Evolutionary conservation across 495 filamentous ascomycete species (phyloP).

Genomic region (Hyaloscypha variabilis): DNA sequence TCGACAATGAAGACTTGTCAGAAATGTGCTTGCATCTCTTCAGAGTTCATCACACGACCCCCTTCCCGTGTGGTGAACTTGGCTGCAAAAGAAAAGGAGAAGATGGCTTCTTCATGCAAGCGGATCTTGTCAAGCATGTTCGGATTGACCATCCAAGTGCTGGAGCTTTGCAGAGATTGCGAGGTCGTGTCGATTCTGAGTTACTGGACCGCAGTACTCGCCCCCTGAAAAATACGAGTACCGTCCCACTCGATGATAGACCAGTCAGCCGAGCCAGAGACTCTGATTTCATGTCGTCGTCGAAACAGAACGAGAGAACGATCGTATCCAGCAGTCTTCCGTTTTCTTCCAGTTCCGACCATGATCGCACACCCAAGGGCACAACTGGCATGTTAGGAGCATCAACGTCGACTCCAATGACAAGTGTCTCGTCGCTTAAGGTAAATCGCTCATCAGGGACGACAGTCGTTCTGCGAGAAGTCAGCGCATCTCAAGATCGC

Average conservation of each 20-base stretch:
- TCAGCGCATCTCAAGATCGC: constrained; percentile 14
- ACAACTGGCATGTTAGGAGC: background rate
- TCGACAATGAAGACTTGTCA: constrained; percentile 25
- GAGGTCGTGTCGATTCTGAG: constrained; percentile 26
- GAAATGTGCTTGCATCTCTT: constrained; percentile 30
- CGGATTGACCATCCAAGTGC: constrained; percentile 21
- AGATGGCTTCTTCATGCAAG: constrained; percentile 29
- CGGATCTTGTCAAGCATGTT: constrained; percentile 31
- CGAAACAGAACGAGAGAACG: background rate
- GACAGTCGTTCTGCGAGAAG: background rate
- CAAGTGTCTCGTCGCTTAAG: constrained; percentile 26
- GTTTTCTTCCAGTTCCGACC: constrained; percentile 19
- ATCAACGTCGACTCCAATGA: constrained; percentile 20
- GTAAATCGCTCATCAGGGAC: constrained; percentile 24
- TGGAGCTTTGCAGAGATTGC: constrained; percentile 25
- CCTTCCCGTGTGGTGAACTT: constrained; percentile 29
- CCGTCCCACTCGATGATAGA: background rate
- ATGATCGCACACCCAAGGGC: constrained; percentile 11
- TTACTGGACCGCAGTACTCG: constrained; percentile 14
- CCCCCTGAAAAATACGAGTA: background rate
- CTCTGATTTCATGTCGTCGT: constrained; percentile 24
- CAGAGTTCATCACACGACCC: constrained; percentile 27
- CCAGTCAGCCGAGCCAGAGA: constrained; percentile 4
- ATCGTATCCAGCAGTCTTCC: background rate
- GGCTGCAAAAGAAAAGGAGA: constrained; percentile 25